Conservation (phyloP, 2,329 filamentous ascomycete species). For the Bimuria novae-zelandiae region DNA sequence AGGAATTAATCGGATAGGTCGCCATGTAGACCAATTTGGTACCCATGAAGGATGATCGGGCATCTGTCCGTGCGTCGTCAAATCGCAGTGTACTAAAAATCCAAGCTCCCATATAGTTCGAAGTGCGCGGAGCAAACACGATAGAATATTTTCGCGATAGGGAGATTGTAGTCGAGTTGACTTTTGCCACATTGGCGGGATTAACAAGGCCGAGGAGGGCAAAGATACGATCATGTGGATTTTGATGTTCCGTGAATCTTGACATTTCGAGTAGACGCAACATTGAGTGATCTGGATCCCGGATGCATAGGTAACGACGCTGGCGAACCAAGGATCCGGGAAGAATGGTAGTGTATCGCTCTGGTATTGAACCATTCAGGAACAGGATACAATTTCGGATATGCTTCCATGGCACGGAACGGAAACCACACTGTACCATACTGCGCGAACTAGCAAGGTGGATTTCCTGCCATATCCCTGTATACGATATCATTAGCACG, state of each 20-base stretch:
- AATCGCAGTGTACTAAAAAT: not conserved
- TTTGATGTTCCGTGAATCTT: not conserved
- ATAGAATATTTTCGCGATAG: not conserved
- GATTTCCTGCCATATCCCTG: constrained; percentile 7
- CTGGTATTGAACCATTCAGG: not conserved
- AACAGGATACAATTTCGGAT: not conserved
- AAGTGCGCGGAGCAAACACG: not conserved
- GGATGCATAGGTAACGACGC: not conserved
- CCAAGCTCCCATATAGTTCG: not conserved
- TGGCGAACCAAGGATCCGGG: not conserved
- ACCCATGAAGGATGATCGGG: constrained; percentile 1
- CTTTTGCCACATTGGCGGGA: not conserved
- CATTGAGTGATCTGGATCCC: not conserved
- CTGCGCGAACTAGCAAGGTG: not conserved
- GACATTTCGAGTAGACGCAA: not conserved
- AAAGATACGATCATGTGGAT: constrained; percentile 6
- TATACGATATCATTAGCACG: too few species aligned
- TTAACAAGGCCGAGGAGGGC: constrained; percentile 1
- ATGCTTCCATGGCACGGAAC: not conserved
- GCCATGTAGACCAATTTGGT: constrained; percentile 1
- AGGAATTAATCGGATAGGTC: not conserved
- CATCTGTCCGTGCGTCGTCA: not conserved
- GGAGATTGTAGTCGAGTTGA: constrained; percentile 2
- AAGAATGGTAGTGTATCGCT: not conserved
- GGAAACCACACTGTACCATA: constrained; percentile 1